phyloP scores from a whole-genome alignment of 75 land plant genomes.

The Selaginella moellendorffii region DNA sequence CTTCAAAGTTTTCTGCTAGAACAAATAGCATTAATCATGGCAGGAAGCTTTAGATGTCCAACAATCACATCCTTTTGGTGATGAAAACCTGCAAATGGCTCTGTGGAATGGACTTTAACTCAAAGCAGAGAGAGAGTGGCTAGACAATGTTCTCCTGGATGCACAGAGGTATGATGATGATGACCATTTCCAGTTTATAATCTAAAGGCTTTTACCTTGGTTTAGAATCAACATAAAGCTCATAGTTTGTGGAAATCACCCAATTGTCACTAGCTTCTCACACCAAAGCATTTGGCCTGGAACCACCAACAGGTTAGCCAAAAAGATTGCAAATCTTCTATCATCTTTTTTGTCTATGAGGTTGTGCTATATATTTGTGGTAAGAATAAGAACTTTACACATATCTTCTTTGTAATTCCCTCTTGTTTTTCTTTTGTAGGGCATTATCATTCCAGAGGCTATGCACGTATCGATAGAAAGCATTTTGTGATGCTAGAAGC shows the following conservation, averaged over 20 bases:
- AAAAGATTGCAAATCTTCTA: not conserved
- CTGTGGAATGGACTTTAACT: constrained; percentile 9
- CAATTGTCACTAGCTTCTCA: constrained; percentile 5
- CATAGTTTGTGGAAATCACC: constrained; percentile 13
- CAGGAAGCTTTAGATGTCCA: constrained; percentile 6
- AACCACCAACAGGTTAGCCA: constrained; percentile 10
- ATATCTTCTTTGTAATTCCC: not conserved
- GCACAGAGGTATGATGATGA: constrained; percentile 10
- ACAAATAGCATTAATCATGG: not conserved
- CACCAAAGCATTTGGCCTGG: constrained; percentile 5
- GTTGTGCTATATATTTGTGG: constrained; percentile 11
- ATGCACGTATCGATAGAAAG: not conserved
- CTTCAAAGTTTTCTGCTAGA: too few species aligned
- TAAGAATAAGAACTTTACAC: not conserved
- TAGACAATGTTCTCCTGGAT: not conserved
- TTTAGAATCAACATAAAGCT: constrained; percentile 1
- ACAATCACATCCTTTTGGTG: constrained; percentile 6
- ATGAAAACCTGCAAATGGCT: constrained; percentile 10
- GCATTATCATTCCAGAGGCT: constrained; percentile 13
- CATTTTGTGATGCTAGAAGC: constrained; percentile 16
- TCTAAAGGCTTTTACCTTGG: not conserved
- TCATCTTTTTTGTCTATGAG: not conserved
- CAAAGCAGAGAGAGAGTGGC: constrained; percentile 7
- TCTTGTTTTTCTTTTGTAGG: constrained; percentile 1
- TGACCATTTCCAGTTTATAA: not conserved